Evolutionary conservation across 2,329 filamentous ascomycete species (phyloP).

Genomic region (Claviceps purpurea): DNA sequence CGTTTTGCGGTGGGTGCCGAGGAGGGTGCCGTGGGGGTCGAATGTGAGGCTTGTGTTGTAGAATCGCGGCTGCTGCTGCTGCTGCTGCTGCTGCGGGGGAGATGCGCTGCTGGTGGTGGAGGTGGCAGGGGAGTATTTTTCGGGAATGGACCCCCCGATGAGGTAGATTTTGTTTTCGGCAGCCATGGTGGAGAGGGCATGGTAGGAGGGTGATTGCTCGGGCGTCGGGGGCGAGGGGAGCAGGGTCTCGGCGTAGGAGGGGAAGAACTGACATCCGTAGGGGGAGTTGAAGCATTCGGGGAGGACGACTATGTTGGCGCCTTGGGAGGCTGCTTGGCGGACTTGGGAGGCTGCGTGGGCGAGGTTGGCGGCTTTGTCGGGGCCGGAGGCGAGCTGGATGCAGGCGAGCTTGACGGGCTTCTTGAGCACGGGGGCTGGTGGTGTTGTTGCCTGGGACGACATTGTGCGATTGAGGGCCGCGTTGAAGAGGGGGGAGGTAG

Average conservation of each 20-base stretch:
- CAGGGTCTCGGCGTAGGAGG: constrained; percentile 83
- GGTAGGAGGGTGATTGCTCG: constrained; percentile 67
- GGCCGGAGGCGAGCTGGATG: constrained; percentile 66
- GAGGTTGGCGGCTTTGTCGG: constrained; percentile 80
- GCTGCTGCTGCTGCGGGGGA: too few relatives aligned
- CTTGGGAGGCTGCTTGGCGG: constrained; percentile 59
- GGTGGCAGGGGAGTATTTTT: constrained; percentile 30
- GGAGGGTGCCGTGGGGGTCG: constrained; percentile 58
- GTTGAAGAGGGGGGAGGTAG: too few relatives aligned
- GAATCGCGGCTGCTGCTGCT: constrained; percentile 36
- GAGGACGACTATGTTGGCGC: constrained; percentile 78
- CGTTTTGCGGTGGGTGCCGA: constrained; percentile 85
- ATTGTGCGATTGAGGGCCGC: neutral
- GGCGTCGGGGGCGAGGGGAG: constrained; percentile 57
- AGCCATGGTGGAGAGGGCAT: constrained; percentile 70
- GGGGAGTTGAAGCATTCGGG: constrained; percentile 99
- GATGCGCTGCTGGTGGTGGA: constrained; percentile 1
- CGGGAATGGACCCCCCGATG: constrained; percentile 85
- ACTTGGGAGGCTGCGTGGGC: constrained; percentile 68
- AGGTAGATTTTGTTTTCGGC: constrained; percentile 67
- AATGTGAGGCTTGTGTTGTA: constrained; percentile 91
- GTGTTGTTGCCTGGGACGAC: constrained; percentile 1
- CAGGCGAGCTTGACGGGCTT: constrained; percentile 68
- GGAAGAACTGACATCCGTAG: constrained; percentile 84
- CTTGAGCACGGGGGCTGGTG: constrained; percentile 41